Conservation (phyloP, 1,284 basidiomycete species). For the Tilletiaria anomala region DNA sequence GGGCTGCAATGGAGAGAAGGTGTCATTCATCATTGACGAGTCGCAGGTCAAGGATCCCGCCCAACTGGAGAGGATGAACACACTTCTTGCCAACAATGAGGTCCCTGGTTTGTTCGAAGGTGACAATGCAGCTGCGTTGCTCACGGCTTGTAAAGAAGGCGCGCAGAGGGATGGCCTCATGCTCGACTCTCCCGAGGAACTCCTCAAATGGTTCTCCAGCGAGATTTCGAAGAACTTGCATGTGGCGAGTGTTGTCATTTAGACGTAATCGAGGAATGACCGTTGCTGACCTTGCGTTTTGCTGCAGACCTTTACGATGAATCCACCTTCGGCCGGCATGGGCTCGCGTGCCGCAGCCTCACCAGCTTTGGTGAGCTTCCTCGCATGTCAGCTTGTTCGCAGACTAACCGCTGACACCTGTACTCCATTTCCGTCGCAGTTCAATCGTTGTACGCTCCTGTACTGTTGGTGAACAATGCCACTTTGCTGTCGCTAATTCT, state of each 20-base stretch:
- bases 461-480: conserved; percentile 1
- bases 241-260: conserved; percentile 10
- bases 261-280: neutral
- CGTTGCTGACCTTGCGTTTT: neutral
- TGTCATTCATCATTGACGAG: conserved; percentile 99
- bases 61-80: conserved; percentile 98
- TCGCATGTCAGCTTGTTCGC: no score
- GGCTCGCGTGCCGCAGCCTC: conserved; percentile 92
- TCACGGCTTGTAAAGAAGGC: conserved; percentile 98
- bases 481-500: no score
- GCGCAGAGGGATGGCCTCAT: conserved; percentile 93
- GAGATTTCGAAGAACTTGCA: conserved; percentile 32
- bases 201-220: conserved; percentile 24
- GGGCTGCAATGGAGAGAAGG: conserved; percentile 96
- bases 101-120: conserved; percentile 78
- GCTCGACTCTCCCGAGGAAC: conserved; percentile 78
- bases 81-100: conserved; percentile 74
- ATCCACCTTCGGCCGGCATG: conserved; percentile 86
- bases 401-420: no score
- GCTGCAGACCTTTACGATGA: conserved; percentile 74
- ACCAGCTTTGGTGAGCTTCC: no score
- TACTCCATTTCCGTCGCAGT: conserved; percentile 42
- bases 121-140: conserved; percentile 86
- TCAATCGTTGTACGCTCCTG: conserved; percentile 82
- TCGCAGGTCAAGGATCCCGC: conserved; percentile 97